Evolutionary conservation across 805 yeast species (phyloP).

Genomic region (Ogataea nonfermentans): DNA sequence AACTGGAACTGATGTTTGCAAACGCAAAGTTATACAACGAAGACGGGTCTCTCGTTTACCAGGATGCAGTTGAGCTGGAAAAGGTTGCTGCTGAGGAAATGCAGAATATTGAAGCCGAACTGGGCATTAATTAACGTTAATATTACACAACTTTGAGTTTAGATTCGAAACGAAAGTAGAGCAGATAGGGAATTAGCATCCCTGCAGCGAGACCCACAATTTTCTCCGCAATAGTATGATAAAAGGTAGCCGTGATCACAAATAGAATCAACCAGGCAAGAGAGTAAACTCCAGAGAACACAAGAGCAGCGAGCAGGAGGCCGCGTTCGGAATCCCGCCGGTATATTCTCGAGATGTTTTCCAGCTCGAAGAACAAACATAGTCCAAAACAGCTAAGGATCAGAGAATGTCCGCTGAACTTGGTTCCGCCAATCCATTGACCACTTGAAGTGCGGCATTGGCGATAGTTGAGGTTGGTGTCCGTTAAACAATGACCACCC

Average conservation of each 20-base stretch:
- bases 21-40: conserved; percentile 71
- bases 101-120: conserved; percentile 11
- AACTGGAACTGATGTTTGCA: conserved; percentile 53
- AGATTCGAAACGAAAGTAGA: conserved; percentile 21
- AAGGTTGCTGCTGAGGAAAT: conserved; percentile 30
- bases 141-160: conserved; percentile 13
- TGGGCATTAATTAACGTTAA: conserved; percentile 6
- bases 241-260: conserved; percentile 45
- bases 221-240: conserved; percentile 48
- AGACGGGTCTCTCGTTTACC: conserved; percentile 61
- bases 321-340: conserved; percentile 4
- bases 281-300: conserved; percentile 15
- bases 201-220: conserved; percentile 44
- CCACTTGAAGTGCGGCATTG: conserved; percentile 25
- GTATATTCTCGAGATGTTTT: conserved; percentile 12
- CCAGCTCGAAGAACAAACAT: conserved; percentile 27
- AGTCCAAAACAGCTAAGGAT: conserved; percentile 36
- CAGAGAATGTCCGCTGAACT: conserved; percentile 43
- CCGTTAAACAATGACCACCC: conserved; percentile 39
- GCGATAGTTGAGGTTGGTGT: conserved; percentile 19
- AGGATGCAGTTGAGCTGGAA: conserved; percentile 53
- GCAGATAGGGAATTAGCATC: conserved; percentile 30
- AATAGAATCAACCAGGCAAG: conserved; percentile 40
- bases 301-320: neutral
- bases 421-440: conserved; percentile 40